Percentiles rank a stretch among this genome's conserved stretches.
Evolutionary conservation across 2,329 filamentous ascomycete species (phyloP).

Genomic region (Aurifilum marmelostoma): DNA sequence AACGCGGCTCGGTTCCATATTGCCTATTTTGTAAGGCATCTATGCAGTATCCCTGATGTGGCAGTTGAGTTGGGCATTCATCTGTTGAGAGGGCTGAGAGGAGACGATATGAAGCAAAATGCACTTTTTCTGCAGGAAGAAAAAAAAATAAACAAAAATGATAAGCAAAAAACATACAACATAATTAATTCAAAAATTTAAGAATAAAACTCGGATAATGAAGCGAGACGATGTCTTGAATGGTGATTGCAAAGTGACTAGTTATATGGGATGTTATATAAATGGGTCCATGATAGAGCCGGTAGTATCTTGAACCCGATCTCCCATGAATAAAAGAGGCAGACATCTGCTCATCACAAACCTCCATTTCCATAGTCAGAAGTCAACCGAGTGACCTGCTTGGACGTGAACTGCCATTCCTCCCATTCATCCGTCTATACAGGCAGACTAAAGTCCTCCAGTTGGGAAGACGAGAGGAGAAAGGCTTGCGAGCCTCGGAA

Average conservation of each 20-base stretch:
- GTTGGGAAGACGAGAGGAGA: neutral
- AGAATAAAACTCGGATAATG: neutral
- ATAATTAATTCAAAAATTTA: neutral
- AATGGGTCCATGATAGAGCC: too few species aligned
- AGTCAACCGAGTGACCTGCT: too few species aligned
- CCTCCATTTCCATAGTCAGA: neutral
- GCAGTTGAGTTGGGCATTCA: neutral
- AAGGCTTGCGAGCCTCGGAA: neutral
- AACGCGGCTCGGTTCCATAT: neutral
- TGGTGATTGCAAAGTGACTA: too few species aligned
- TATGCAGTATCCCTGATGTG: neutral
- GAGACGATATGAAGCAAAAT: neutral
- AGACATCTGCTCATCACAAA: too few species aligned
- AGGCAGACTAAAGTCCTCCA: too few species aligned
- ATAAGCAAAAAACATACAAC: neutral
- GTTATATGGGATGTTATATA: too few species aligned
- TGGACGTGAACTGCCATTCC: too few species aligned
- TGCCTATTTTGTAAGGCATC: neutral
- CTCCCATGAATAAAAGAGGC: too few species aligned
- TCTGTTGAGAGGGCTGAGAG: neutral
- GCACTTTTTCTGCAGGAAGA: too few species aligned
- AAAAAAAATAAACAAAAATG: too few species aligned
- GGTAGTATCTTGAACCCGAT: too few species aligned
- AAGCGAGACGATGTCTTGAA: neutral
- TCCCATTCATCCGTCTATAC: too few species aligned